These are phyloP conservation scores for Hymenoscyphus scutula DNA, from an alignment of 2,329 filamentous ascomycete genomes.

Conservation along the genomic window DNA sequence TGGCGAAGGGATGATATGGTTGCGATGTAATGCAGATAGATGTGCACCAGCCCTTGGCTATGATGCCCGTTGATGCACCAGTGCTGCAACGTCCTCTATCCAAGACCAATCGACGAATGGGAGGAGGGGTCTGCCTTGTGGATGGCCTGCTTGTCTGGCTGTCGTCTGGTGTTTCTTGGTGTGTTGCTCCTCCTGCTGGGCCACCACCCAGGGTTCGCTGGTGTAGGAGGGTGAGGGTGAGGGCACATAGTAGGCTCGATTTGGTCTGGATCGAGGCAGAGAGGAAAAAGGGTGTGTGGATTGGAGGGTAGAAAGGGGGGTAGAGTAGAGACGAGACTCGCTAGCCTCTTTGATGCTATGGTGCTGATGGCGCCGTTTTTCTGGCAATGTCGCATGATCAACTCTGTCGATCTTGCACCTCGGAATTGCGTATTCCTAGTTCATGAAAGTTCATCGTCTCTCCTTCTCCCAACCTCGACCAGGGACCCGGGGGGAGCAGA, in stretches of 20 bases:
- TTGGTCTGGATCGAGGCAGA: background rate
- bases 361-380: background rate
- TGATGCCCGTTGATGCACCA: slow-evolving; percentile 8
- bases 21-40: background rate
- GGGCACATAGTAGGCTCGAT: slow-evolving; percentile 1
- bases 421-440: slow-evolving; percentile 1
- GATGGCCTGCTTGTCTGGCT: background rate
- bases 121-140: background rate
- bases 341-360: background rate
- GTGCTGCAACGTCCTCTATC: slow-evolving; percentile 11
- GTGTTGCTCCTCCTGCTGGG: background rate
- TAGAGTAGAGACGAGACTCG: background rate
- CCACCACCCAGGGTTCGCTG: background rate
- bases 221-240: background rate
- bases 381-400: slow-evolving; percentile 30
- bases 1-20: background rate
- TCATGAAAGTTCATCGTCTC: too few species aligned
- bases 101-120: background rate
- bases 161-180: background rate
- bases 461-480: too few species aligned
- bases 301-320: background rate
- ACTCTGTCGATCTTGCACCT: slow-evolving; percentile 27
- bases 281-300: background rate
- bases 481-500: background rate
- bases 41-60: slow-evolving; percentile 1